phyloP scores from a whole-genome alignment of 2,329 filamentous ascomycete species.

The Aquanectria penicillioides region DNA sequence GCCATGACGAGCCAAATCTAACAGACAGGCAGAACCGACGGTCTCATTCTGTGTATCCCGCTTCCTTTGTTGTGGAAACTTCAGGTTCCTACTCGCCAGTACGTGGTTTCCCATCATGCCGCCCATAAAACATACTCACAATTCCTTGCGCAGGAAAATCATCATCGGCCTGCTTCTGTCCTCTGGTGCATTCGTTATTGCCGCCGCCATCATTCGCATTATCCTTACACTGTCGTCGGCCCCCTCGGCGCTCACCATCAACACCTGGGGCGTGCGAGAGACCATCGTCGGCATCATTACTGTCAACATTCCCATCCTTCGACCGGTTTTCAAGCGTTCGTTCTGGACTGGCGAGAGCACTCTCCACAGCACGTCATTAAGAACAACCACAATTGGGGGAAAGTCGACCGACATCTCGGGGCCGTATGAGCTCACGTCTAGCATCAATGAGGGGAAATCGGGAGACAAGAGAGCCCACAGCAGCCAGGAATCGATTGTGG shows the following conservation, averaged over 20 bases:
- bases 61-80: conserved; percentile 35
- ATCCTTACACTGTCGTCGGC: conserved; percentile 35
- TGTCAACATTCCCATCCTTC: conserved; percentile 42
- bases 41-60: conserved; percentile 30
- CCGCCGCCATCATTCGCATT: conserved; percentile 36
- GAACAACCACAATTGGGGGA: conserved; percentile 9
- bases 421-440: conserved; percentile 26
- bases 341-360: conserved; percentile 20
- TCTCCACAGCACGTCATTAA: background rate
- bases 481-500: conserved; percentile 30
- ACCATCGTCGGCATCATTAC: conserved; percentile 52
- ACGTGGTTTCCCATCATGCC: background rate
- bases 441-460: conserved; percentile 3
- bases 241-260: conserved; percentile 37
- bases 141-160: conserved; percentile 27
- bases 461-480: conserved; percentile 9
- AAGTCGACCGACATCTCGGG: conserved; percentile 24
- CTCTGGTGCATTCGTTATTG: conserved; percentile 40
- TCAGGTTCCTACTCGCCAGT: conserved; percentile 34
- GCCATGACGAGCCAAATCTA: background rate
- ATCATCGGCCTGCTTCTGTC: conserved; percentile 39
- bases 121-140: background rate
- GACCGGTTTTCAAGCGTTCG: conserved; percentile 20
- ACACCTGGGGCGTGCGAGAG: conserved; percentile 41
- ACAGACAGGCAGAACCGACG: conserved; percentile 21